Conservation (phyloP, 1,284 basidiomycete genomes). For the Melanopsichium pennsylvanicum region DNA sequence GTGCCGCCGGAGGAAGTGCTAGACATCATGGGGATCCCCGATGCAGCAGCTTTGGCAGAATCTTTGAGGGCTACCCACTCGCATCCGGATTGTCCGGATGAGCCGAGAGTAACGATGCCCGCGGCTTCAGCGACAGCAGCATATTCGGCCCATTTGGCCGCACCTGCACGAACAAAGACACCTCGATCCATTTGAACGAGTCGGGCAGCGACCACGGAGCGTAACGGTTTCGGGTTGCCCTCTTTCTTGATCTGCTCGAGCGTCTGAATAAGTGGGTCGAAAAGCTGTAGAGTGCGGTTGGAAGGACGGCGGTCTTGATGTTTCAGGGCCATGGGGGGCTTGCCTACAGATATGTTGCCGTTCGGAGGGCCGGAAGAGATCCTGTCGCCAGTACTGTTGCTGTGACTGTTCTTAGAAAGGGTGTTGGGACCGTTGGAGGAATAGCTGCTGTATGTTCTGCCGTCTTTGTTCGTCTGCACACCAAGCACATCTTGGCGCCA, state of each 20-base stretch:
- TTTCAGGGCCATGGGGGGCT: constrained; percentile 20
- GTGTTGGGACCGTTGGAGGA: constrained; percentile 13
- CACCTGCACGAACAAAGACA: constrained; percentile 51
- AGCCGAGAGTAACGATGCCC: constrained; percentile 50
- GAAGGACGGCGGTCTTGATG: constrained; percentile 36
- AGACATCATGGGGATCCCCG: constrained; percentile 19
- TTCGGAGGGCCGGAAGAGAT: background rate
- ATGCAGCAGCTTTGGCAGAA: constrained; percentile 11
- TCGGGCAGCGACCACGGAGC: constrained; percentile 41
- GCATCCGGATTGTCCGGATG: constrained; percentile 30
- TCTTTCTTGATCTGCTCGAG: constrained; percentile 49
- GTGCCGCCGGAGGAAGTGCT: constrained; percentile 14
- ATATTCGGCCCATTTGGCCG: constrained; percentile 53
- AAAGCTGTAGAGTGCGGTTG: constrained; percentile 37
- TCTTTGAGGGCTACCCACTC: constrained; percentile 55
- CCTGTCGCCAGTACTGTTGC: background rate
- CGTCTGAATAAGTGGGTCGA: constrained; percentile 46
- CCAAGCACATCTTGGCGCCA: constrained; percentile 62
- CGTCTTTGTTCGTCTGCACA: constrained; percentile 40
- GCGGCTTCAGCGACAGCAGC: constrained; percentile 55
- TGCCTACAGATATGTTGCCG: constrained; percentile 4
- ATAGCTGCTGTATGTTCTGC: constrained; percentile 44
- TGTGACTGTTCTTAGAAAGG: constrained; percentile 14
- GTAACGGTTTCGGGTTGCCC: constrained; percentile 46
- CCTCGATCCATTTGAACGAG: constrained; percentile 33